These are phyloP conservation scores for Acacia melanoxylon DNA, from an alignment of 306 rosid genomes.

Conservation along the genomic window DNA sequence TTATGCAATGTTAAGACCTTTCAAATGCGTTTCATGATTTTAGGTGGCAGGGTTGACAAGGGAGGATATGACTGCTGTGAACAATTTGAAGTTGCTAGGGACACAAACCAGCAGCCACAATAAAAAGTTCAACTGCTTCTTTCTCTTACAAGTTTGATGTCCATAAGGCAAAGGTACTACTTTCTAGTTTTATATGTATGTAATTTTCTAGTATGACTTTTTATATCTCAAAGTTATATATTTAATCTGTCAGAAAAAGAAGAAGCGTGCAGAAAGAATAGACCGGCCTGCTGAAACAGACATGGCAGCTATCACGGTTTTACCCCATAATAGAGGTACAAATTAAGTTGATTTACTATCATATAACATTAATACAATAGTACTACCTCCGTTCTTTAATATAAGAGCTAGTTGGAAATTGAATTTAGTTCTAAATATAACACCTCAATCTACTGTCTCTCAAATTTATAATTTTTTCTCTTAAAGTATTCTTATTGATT, in stretches of 20 bases:
- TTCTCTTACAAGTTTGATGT: constrained; percentile 85
- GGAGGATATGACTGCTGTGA: constrained; percentile 75
- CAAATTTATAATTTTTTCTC: too few relatives aligned
- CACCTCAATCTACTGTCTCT: too few relatives aligned
- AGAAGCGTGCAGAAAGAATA: constrained; percentile 78
- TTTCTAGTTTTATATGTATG: constrained; percentile 13
- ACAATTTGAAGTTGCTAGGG: constrained; percentile 75
- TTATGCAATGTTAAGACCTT: constrained; percentile 26
- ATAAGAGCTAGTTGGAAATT: too few relatives aligned
- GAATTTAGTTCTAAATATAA: too few relatives aligned
- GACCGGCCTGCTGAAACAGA: constrained; percentile 65
- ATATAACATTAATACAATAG: too few relatives aligned
- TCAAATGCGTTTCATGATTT: constrained; percentile 27
- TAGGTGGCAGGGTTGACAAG: constrained; percentile 83
- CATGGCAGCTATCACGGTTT: constrained; percentile 90
- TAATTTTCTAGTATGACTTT: constrained; percentile 8
- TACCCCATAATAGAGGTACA: constrained; percentile 92
- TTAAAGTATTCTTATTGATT: too few relatives aligned
- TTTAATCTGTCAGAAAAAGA: constrained; percentile 76
- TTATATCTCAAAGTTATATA: constrained; percentile 32
- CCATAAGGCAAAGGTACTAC: constrained; percentile 58
- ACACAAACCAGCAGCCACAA: constrained; percentile 58
- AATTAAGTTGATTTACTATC: constrained; percentile 11
- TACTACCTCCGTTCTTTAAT: too few relatives aligned
- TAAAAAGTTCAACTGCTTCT: constrained; percentile 53